Evolutionary conservation across 2,329 filamentous ascomycete genomes (phyloP).

Genomic region (Cytospora leucostoma): DNA sequence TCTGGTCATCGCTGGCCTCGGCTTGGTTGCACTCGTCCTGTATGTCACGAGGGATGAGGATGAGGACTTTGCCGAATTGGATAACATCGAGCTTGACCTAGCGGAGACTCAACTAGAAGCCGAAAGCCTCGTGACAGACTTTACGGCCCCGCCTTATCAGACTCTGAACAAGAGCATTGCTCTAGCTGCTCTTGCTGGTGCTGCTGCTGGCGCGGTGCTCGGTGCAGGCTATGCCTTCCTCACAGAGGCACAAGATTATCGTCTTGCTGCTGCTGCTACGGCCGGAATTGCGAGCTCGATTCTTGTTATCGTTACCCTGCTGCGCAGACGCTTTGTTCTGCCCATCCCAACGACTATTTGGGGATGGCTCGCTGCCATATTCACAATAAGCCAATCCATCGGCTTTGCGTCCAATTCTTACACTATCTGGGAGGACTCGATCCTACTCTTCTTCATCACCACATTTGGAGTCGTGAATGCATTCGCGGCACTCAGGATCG

Average conservation of each 20-base stretch:
- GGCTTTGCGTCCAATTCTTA: constrained; percentile 98
- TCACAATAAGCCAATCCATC: constrained; percentile 83
- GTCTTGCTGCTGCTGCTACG: constrained; percentile 43
- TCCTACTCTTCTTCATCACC: constrained; percentile 85
- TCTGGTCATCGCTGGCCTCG: constrained; percentile 67
- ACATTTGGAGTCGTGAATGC: constrained; percentile 82
- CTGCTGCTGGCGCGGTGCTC: constrained; percentile 37
- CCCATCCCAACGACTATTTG: constrained; percentile 75
- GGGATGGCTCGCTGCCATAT: constrained; percentile 82
- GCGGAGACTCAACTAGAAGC: constrained; percentile 61
- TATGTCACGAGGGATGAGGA: constrained; percentile 67
- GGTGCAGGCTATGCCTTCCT: constrained; percentile 38
- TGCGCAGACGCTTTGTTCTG: constrained; percentile 45
- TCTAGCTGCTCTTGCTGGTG: constrained; percentile 40
- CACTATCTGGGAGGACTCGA: constrained; percentile 98
- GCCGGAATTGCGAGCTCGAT: constrained; percentile 49
- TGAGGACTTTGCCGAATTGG: constrained; percentile 55
- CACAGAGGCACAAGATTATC: constrained; percentile 42
- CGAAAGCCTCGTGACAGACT: constrained; percentile 38
- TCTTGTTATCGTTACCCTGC: constrained; percentile 45
- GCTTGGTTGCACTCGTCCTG: constrained; percentile 68
- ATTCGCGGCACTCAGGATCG: constrained; percentile 73
- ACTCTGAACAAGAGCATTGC: constrained; percentile 44
- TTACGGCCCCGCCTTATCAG: constrained; percentile 38
- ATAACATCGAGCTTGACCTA: constrained; percentile 59